phyloP scores from a whole-genome alignment of 1,284 basidiomycete genomes.

The Sparassis latifolia region DNA sequence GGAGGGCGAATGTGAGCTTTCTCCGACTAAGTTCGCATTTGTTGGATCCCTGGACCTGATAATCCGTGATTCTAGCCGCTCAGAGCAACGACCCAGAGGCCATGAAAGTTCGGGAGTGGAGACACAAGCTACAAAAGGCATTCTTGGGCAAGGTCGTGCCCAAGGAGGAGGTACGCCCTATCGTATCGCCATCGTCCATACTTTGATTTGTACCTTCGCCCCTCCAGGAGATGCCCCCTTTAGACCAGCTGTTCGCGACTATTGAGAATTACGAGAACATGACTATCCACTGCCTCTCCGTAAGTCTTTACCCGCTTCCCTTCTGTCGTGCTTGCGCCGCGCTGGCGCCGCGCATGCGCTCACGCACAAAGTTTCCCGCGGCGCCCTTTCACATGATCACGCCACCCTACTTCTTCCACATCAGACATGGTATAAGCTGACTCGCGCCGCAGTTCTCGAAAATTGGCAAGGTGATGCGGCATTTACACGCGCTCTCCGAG shows the following conservation, averaged over 20 bases:
- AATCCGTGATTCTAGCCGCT: constrained; percentile 9
- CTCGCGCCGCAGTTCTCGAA: constrained; percentile 67
- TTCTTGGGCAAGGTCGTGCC: constrained; percentile 66
- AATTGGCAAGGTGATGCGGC: constrained; percentile 98
- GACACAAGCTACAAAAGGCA: constrained; percentile 85
- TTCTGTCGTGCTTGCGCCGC: constrained; percentile 8
- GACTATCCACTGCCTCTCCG: constrained; percentile 78
- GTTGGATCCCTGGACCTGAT: not conserved
- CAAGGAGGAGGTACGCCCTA: constrained; percentile 44
- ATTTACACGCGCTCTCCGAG: constrained; percentile 68
- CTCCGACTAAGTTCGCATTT: not conserved
- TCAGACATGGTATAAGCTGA: constrained; percentile 1
- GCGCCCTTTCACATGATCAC: constrained; percentile 9
- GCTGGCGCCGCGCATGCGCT: constrained; percentile 13
- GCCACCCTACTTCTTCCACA: constrained; percentile 13
- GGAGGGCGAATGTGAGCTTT: constrained; percentile 41
- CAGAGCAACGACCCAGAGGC: constrained; percentile 59
- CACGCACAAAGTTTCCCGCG: constrained; percentile 15
- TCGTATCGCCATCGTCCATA: constrained; percentile 3
- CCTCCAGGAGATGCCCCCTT: constrained; percentile 67
- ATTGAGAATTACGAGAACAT: constrained; percentile 84
- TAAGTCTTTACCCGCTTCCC: constrained; percentile 29
- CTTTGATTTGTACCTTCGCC: not conserved
- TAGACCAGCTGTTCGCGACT: constrained; percentile 74
- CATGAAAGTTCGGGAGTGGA: constrained; percentile 76